Evolutionary conservation across 345 rosid genomes (phyloP), one percentile per base, ranked within the genome.

Genomic region (Citrus mangshanensis): DNA sequence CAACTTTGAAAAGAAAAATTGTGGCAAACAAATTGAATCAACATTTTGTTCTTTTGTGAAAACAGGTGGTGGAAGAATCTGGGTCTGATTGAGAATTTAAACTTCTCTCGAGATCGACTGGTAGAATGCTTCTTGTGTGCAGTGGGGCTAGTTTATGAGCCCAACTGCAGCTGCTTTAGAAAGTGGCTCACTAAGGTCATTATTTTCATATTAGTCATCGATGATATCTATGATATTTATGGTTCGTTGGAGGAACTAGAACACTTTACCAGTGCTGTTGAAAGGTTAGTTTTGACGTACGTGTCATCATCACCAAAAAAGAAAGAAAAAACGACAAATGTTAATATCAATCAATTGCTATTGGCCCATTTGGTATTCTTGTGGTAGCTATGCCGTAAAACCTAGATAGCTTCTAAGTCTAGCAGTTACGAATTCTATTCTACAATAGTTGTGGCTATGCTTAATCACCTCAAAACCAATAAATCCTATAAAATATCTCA

Each of bases 61-160:
- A 61, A 54, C 60, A 87, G 93, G 79, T 90, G 94, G 94, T 89
- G 92, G 94, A 79, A 75, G 68, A 84, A 82, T 71, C 70, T 86
- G 51, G 85, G 79, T 19, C 63, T 89, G 21, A 81, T 82, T 19
- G 81, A 90, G 46, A 73, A 72, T 2, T 37, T 90, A 24, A 74
- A 72, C 35, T 90, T 90, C 58, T 62, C 88, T 0, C 85, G 92
- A 79, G 89, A 87, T 77, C 79, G 89, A 38, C 68, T 85, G 63
- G 92, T 85, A 0, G 91, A 90, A 68, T 76, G 92, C 40, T 90
- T 86, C 78, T 16, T 90, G 75, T 89, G 84, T 30, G 61, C 88
- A 0, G 80, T 89, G 16, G 94, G 94, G 58, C 73, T 89, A 32
- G 75, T 66, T 6, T 67, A 62, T 25, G 84, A 86, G 55, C 87